Evolutionary conservation across 148 eudicot species (phyloP).

Genomic region (Euryodendron excelsum): DNA sequence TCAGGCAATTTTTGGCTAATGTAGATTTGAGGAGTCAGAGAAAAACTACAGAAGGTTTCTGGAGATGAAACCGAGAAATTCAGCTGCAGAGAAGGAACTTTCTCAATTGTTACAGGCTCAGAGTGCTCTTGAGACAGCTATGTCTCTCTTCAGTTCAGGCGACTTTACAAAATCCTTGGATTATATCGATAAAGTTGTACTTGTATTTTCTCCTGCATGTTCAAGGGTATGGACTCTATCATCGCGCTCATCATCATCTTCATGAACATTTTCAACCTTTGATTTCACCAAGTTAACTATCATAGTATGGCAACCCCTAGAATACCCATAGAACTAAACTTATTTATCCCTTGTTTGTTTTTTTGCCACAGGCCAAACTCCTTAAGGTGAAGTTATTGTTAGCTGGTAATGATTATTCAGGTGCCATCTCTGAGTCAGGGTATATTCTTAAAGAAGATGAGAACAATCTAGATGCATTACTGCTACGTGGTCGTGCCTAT

Average conservation of each 20-base stretch:
- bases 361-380: slow-evolving; percentile 62
- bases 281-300: not conserved
- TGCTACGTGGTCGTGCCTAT: slow-evolving; percentile 86
- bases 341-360: slow-evolving; percentile 5
- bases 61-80: slow-evolving; percentile 65
- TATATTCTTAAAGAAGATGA: slow-evolving; percentile 88
- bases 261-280: not conserved
- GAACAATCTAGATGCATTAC: slow-evolving; percentile 71
- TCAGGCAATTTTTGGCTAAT: slow-evolving; percentile 34
- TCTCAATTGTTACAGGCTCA: slow-evolving; percentile 83
- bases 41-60: slow-evolving; percentile 65
- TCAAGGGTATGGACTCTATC: slow-evolving; percentile 48
- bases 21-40: slow-evolving; percentile 88
- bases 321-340: no score
- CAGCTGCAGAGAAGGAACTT: slow-evolving; percentile 86
- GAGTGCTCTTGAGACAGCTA: slow-evolving; percentile 69
- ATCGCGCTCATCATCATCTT: not conserved
- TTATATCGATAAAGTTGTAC: slow-evolving; percentile 74
- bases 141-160: slow-evolving; percentile 64
- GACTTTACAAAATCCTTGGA: slow-evolving; percentile 76
- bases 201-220: slow-evolving; percentile 93
- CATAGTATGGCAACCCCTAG: not conserved
- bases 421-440: slow-evolving; percentile 71
- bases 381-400: slow-evolving; percentile 70
- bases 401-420: slow-evolving; percentile 75